Evolutionary conservation across 495 filamentous ascomycete species (phyloP).

Genomic region (Darksidea phi): DNA sequence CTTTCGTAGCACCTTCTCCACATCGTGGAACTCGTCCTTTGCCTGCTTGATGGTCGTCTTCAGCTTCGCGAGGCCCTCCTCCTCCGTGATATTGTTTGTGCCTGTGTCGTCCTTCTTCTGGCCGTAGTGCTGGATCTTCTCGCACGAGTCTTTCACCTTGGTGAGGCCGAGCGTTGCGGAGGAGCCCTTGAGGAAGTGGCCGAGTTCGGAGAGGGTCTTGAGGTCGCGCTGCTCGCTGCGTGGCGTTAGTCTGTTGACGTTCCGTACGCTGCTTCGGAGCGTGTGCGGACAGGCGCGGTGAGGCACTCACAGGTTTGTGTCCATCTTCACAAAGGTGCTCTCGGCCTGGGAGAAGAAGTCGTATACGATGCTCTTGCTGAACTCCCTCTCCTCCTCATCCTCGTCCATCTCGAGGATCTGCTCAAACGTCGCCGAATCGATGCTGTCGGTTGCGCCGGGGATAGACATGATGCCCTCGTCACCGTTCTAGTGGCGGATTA

Average conservation of each 20-base stretch:
- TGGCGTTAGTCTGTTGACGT: not conserved
- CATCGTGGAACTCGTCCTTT: constrained; percentile 74
- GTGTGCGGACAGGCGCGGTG: not conserved
- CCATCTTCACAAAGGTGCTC: constrained; percentile 83
- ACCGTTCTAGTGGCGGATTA: constrained; percentile 38
- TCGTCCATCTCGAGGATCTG: constrained; percentile 99
- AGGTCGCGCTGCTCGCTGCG: constrained; percentile 65
- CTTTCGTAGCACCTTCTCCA: constrained; percentile 65
- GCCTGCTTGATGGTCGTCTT: constrained; percentile 65
- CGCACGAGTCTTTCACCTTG: constrained; percentile 90
- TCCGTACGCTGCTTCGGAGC: not conserved
- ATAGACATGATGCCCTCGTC: constrained; percentile 51
- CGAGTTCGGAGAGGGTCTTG: constrained; percentile 70
- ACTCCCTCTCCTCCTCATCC: constrained; percentile 71
- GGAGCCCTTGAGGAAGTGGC: constrained; percentile 98
- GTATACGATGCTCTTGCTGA: constrained; percentile 80
- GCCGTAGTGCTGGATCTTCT: constrained; percentile 94
- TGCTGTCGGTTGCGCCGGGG: constrained; percentile 61
- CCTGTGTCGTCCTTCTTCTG: constrained; percentile 75
- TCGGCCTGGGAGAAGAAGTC: constrained; percentile 93
- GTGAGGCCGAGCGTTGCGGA: constrained; percentile 90
- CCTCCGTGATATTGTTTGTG: constrained; percentile 58
- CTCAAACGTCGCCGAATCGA: constrained; percentile 79
- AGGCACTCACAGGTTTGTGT: constrained; percentile 64
- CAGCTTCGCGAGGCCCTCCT: constrained; percentile 63